Evolutionary conservation across 2,329 filamentous ascomycete genomes (phyloP).

Genomic region (Acephala macrosclerotiorum): DNA sequence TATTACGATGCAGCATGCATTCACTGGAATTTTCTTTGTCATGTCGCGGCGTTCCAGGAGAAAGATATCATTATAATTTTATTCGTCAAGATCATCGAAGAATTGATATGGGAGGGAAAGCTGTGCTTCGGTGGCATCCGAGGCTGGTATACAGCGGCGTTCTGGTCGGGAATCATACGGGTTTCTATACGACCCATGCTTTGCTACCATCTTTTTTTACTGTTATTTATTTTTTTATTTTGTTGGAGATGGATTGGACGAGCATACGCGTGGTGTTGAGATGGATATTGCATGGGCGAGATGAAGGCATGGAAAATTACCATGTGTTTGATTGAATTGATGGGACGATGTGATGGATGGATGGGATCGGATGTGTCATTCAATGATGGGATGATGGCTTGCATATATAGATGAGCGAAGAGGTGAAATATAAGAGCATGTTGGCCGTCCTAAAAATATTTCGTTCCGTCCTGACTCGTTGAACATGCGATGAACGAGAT

Average conservation of each 20-base stretch:
- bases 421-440: neutral
- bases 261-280: constrained; percentile 11
- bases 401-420: neutral
- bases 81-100: constrained; percentile 26
- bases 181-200: constrained; percentile 23
- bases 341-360: too few species aligned
- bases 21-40: constrained; percentile 29
- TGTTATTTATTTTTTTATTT: constrained; percentile 12
- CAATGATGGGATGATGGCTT: neutral
- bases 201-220: constrained; percentile 10
- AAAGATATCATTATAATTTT: constrained; percentile 29
- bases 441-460: neutral
- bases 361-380: constrained; percentile 2
- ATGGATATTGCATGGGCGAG: constrained; percentile 13
- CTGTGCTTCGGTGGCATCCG: constrained; percentile 28
- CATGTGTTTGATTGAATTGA: neutral
- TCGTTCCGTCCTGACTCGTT: neutral
- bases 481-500: too few species aligned
- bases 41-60: constrained; percentile 28
- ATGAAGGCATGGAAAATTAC: constrained; percentile 5
- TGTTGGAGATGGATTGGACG: constrained; percentile 5
- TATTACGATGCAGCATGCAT: constrained; percentile 30
- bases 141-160: constrained; percentile 34
- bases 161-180: constrained; percentile 13
- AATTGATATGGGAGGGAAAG: neutral